Conservation (phyloP, 2,329 filamentous ascomycete species). For the Aaosphaeria pasadenensis region DNA sequence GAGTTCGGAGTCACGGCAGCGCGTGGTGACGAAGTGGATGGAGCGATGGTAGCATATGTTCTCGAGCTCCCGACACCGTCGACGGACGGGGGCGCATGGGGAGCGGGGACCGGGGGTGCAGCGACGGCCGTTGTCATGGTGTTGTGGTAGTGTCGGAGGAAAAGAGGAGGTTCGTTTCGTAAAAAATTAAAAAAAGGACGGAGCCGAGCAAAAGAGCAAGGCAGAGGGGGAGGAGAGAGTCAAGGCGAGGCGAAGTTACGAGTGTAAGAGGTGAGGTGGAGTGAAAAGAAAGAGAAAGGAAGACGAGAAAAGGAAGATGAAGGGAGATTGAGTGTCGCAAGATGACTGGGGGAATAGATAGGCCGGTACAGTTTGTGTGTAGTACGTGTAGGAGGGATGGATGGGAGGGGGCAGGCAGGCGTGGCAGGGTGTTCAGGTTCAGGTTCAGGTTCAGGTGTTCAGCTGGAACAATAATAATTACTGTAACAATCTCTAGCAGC, state of each 20-base stretch:
- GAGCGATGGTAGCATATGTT: conserved; percentile 45
- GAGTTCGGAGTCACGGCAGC: conserved; percentile 32
- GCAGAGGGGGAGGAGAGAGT: not conserved
- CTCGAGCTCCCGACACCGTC: conserved; percentile 39
- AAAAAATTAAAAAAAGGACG: no score
- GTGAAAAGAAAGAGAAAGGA: not conserved
- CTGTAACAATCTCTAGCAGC: no score
- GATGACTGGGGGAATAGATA: conserved; percentile 17
- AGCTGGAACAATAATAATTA: no score
- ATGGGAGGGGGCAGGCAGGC: no score
- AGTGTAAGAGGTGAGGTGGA: not conserved
- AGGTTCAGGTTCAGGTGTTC: no score
- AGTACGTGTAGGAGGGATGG: conserved; percentile 23
- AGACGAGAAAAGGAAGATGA: conserved; percentile 12
- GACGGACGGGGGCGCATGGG: conserved; percentile 34
- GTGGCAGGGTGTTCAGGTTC: no score
- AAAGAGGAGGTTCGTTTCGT: not conserved
- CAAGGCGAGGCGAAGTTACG: not conserved
- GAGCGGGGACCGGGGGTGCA: conserved; percentile 38
- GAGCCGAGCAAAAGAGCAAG: not conserved
- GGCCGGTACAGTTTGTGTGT: conserved; percentile 34
- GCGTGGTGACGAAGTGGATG: conserved; percentile 40
- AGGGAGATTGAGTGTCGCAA: conserved; percentile 36
- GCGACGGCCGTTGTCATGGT: conserved; percentile 49
- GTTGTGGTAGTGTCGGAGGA: conserved; percentile 16